These are phyloP conservation scores for Ceratobasidium sp. DNA, from an alignment of 1,284 basidiomycete genomes.

Conservation along the genomic window DNA sequence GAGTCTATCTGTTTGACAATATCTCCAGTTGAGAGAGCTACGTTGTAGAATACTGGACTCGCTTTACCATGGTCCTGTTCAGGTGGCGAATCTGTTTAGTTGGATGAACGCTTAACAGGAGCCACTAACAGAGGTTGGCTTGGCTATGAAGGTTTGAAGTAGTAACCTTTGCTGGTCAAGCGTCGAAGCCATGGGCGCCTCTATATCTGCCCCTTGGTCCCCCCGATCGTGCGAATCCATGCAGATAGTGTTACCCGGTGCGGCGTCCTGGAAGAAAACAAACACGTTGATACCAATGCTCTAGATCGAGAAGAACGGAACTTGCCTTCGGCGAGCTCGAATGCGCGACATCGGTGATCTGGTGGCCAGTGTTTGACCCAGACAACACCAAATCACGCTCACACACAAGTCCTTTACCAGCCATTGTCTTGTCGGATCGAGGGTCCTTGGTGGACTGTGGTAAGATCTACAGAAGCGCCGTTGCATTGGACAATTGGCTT, in stretches of 20 bases:
- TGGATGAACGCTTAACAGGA: neutral
- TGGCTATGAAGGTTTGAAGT: neutral
- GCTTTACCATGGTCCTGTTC: neutral
- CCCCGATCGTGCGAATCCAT: neutral
- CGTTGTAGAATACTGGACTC: neutral
- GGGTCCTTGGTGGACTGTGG: constrained; percentile 13
- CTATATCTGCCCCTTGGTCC: constrained; percentile 5
- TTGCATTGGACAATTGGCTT: constrained; percentile 3
- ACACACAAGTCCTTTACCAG: constrained; percentile 3
- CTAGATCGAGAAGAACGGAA: constrained; percentile 20
- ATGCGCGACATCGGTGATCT: constrained; percentile 1
- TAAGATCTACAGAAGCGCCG: constrained; percentile 35
- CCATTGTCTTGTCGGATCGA: constrained; percentile 7
- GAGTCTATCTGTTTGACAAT: neutral
- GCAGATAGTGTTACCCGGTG: neutral
- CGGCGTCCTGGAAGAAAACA: constrained; percentile 1
- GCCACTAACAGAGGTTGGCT: neutral
- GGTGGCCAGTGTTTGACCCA: neutral
- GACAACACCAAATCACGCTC: constrained; percentile 19
- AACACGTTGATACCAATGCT: constrained; percentile 9
- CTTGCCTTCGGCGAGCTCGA: constrained; percentile 10
- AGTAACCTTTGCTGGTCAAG: constrained; percentile 23
- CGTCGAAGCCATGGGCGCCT: constrained; percentile 1
- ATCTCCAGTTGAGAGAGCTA: neutral
- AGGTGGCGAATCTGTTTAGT: neutral